Base-by-base conservation (phyloP, 148 eudicot species). In the Camellia sinensis region DNA sequence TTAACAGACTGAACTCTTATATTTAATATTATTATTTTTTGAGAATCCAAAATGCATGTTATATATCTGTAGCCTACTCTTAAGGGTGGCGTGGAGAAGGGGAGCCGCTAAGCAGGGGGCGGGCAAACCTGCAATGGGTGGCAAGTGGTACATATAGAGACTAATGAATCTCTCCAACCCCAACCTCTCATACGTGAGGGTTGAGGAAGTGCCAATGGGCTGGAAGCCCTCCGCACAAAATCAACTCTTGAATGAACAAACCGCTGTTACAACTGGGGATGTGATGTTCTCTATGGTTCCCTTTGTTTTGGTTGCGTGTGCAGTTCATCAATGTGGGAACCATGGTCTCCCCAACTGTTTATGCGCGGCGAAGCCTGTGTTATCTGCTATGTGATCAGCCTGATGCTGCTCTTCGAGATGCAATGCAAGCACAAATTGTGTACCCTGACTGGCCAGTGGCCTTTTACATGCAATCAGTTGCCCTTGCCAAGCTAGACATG, bases 401-500 rank as follows among this genome's bases (percentile, higher is more conserved):
- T 14, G 82, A 73, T 53, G 82, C 82, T 63, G 82, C 82, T 1
- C 78, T 80, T 19, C 80, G 97, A 76, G 97, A 93, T 73, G 94
- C 97, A 77, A 93, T 93, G 97, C 97, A 93, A 82, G 97, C 97
- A 14, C 97, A 93, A 73, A 84, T 89, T 29, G 90, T 93, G 64
- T 73, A 85, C 71, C 93, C 97, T 17, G 97, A 91, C 79, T 93
- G 97, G 97, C 86, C 97, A 0, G 91, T 92, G 2, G 93, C 97
- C 37, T 93, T 93, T 76, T 93, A 93, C 79, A 89, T 93, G 93
- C 97, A 93, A 73, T 85, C 94, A 7, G 94, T 93, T 57, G 97
- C 97, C 68, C 90, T 93, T 12, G 89, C 91, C 6, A 93, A 93
- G 89, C 90, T 93, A 15, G 91, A 91, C 76, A 93, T 93, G 97